Evolutionary conservation across 2,329 filamentous ascomycete species (phyloP), one percentile per base, ranked within the genome.

Genomic region (Fusarium nanum): DNA sequence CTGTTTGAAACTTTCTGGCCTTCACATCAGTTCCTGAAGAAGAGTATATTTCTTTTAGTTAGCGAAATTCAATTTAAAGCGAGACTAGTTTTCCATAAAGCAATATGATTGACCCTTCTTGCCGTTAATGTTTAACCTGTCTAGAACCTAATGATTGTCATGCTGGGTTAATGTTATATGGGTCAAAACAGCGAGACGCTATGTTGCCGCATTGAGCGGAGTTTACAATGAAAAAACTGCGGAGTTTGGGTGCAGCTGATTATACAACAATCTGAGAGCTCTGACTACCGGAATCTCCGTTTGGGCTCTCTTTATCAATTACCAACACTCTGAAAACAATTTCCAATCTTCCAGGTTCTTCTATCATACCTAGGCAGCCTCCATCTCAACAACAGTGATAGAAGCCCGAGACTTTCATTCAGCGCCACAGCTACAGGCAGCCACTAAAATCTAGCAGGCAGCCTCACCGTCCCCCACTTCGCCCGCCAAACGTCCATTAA

Each of bases 391-490:
- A 37, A 56, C 30, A 23, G 49, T 40, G 32, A 37, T 37, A 37
- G 16, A 37, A 37, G 11, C 28, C 11, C 28, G 11, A 28, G 16
- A 37, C 32, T 37, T 37, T 20, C n/a, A 23, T 65, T 23, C 69
- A 73, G 62, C 62, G 71, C 73, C 70, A 73, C 67, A 64, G 32
- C 56, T 62, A 28, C 37, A 52, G 56, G 41, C 52, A 54, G 56
- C 70, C 73, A 65, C 73, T 70, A 58, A 70, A 68, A 37, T 60
- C 34, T 32, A 67, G 47, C 22, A 56, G 30, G 63, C 68, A 73
- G 54, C 73, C 61, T 75, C 67, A 70, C 71, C 74, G 70, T 71
- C 74, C 44, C 73, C 74, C 74, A 65, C 73, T 44, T 57, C 60
- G 25, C 59, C 23, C 27, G 13, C 41, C 41, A 20, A 27, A 28